Percentiles rank a stretch among this genome's conserved stretches.
Conservation (phyloP, 2,329 filamentous ascomycete species). For the Venturia asperata region DNA sequence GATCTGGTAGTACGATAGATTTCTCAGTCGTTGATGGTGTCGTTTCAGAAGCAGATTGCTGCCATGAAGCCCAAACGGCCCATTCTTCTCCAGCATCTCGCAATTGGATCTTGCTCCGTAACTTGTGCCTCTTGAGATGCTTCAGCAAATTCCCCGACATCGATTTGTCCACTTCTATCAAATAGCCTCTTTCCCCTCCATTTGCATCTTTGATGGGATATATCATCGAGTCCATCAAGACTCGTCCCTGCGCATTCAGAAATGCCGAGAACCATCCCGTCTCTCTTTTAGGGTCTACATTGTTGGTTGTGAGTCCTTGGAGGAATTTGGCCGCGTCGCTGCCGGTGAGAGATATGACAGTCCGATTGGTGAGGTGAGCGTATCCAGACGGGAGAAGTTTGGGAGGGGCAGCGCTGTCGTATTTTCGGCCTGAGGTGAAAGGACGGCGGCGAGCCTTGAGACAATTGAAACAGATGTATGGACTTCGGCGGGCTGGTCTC, state of each 20-base stretch:
- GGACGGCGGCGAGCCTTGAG: not conserved
- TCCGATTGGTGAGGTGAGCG: constrained; percentile 60
- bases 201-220: constrained; percentile 43
- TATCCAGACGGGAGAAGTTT: constrained; percentile 32
- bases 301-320: constrained; percentile 78
- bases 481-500: not conserved
- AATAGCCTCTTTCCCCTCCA: constrained; percentile 48
- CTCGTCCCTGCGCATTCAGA: constrained; percentile 70
- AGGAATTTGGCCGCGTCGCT: constrained; percentile 76
- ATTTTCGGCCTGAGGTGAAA: not conserved
- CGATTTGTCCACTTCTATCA: constrained; percentile 74
- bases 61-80: constrained; percentile 68
- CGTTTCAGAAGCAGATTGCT: not conserved
- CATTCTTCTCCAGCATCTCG: constrained; percentile 58
- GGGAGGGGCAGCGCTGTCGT: not conserved
- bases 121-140: constrained; percentile 77
- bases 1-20: constrained; percentile 10
- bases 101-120: constrained; percentile 70
- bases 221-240: constrained; percentile 85
- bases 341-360: constrained; percentile 72
- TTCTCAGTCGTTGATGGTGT: not conserved
- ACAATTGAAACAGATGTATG: not conserved
- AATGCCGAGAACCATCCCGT: constrained; percentile 73
- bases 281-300: constrained; percentile 39
- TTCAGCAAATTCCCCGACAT: constrained; percentile 57